Evolutionary conservation across 108 stramenopile genomes (phyloP), one percentile per base, ranked within the genome.

Genomic region (Cyclotella distinguenda): DNA sequence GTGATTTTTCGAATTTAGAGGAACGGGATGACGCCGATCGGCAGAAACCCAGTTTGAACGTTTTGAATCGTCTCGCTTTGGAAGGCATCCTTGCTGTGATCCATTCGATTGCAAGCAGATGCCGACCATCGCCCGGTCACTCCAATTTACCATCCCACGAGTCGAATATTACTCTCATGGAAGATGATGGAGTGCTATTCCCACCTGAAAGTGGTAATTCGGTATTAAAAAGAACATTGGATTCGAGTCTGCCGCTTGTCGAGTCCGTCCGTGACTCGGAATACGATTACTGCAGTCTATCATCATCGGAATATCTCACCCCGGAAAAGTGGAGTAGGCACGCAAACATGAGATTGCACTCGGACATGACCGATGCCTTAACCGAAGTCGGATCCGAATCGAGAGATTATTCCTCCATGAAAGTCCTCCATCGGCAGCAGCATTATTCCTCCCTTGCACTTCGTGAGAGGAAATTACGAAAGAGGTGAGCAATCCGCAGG

Each of bases 61-160:
- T 83, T 21, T 77, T 96, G 28, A 87, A 96, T 72, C 68, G 86
- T 1, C 74, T 95, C 6, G 84, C 97, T 10, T 46, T 95, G 18
- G 93, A 96, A 54, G 94, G 95, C 12, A 69, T 97, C 25, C 55
- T 94, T 64, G 86, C 95, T 28, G 89, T 98, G 21, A 72, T 97
- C 16, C 90, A 97, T 51, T 84, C 88, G 12, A 95, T 98, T 56
- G 77, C 82, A 15, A 74, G 81, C 50, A 74, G 85, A 34, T 78
- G 79, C 45, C 47, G 46, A n/a, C 39, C 65, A 28, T 75, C 62
- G 28, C 10, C 48, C n/a, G 28, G 25, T 6, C 51, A 39, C 33
- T n/a, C 63, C 16, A 47, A 34, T 9, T 3, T 34, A 2, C 34
- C 61, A 19, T 54, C 43, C 0, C 48, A 55, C 23, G 55, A 35